These are phyloP conservation scores for Terana coerulea DNA, from an alignment of 768 basidiomycete species.

Conservation along the genomic window DNA sequence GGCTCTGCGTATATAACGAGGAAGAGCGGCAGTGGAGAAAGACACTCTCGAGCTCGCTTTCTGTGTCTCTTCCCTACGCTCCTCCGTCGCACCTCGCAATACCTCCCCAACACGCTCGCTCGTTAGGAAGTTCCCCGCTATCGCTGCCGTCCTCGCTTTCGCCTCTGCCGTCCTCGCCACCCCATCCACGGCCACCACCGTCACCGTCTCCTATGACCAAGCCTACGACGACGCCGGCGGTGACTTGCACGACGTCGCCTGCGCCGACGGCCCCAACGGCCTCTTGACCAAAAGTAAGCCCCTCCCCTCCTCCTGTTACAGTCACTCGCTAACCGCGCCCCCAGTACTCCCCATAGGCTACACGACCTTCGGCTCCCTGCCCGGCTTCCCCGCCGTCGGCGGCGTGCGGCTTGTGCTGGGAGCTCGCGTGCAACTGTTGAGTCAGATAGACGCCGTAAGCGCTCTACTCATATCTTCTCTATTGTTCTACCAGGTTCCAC, in stretches of 20 bases:
- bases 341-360: slow-evolving; percentile 24
- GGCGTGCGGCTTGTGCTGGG: slow-evolving; percentile 36
- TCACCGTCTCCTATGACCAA: slow-evolving; percentile 39
- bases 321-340: neutral
- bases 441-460: too few relatives aligned
- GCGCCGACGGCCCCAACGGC: slow-evolving; percentile 52
- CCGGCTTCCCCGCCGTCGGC: slow-evolving; percentile 35
- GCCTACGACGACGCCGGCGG: slow-evolving; percentile 42
- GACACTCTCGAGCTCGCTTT: too few relatives aligned
- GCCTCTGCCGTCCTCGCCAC: slow-evolving; percentile 22
- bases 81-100: too few relatives aligned
- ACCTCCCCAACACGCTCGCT: too few relatives aligned
- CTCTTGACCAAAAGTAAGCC: slow-evolving; percentile 31
- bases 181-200: slow-evolving; percentile 8
- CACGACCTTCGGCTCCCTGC: slow-evolving; percentile 35
- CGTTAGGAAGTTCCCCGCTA: slow-evolving; percentile 21
- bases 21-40: too few relatives aligned
- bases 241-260: slow-evolving; percentile 42
- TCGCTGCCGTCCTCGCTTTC: slow-evolving; percentile 21
- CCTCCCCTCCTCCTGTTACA: neutral
- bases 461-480: too few relatives aligned
- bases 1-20: too few relatives aligned
- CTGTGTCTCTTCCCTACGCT: too few relatives aligned
- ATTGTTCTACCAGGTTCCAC: too few relatives aligned
- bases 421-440: slow-evolving; percentile 26